These are phyloP conservation scores for Bruguiera hainesii DNA, from an alignment of 441 rosid species.

Conservation along the genomic window DNA sequence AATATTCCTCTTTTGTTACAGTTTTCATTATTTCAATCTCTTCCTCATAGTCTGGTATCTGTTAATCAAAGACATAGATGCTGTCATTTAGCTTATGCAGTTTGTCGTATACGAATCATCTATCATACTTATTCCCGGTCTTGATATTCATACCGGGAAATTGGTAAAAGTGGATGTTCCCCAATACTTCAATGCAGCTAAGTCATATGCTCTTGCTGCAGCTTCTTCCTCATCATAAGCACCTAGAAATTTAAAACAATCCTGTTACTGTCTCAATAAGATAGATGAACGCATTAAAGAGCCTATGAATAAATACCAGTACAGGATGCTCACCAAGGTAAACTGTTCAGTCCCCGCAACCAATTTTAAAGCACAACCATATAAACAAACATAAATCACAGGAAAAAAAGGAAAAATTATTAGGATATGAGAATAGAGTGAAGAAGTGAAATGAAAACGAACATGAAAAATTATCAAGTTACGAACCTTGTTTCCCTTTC, in stretches of 20 bases:
- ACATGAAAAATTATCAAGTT: background rate
- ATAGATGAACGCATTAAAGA: background rate
- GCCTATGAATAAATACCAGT: background rate
- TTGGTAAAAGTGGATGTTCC: slow-evolving; percentile 60
- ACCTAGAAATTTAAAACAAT: slow-evolving; percentile 28
- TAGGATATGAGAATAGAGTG: background rate
- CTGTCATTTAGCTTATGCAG: background rate
- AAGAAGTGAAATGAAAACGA: background rate
- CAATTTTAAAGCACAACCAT: slow-evolving; percentile 17
- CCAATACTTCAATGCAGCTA: slow-evolving; percentile 64
- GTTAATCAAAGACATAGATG: slow-evolving; percentile 6
- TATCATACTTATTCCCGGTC: too few species aligned
- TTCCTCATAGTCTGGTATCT: slow-evolving; percentile 52
- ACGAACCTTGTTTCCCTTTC: slow-evolving; percentile 66
- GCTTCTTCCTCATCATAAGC: slow-evolving; percentile 73
- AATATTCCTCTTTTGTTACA: slow-evolving; percentile 49
- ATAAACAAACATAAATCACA: slow-evolving; percentile 10
- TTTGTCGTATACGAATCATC: background rate
- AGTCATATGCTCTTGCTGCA: slow-evolving; percentile 68
- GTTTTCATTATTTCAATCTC: slow-evolving; percentile 49
- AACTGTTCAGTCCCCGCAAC: slow-evolving; percentile 33
- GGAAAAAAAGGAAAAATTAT: background rate
- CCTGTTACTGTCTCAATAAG: slow-evolving; percentile 9
- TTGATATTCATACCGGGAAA: slow-evolving; percentile 38
- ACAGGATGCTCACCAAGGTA: slow-evolving; percentile 46